These are phyloP conservation scores for Hibiscus trionum DNA, from an alignment of 345 rosid genomes.

Conservation along the genomic window DNA sequence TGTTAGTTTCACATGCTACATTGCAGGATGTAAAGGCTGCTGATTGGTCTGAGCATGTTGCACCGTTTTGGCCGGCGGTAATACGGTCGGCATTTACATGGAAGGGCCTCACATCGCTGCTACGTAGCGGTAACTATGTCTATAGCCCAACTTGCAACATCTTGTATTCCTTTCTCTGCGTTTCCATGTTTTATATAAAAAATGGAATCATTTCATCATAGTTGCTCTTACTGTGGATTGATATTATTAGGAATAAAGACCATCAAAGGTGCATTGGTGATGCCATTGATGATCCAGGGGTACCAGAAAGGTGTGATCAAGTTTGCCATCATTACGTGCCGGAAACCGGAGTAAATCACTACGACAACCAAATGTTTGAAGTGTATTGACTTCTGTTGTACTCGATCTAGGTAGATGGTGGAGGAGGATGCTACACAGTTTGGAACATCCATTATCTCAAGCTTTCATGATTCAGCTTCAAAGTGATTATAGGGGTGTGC, in stretches of 20 bases:
- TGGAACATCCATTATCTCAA: neutral
- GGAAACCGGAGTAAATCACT: conserved; percentile 35
- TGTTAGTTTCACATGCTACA: neutral
- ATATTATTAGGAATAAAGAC: neutral
- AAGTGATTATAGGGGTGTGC: neutral
- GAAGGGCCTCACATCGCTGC: conserved; percentile 66
- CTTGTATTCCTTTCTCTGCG: no score
- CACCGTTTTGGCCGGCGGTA: conserved; percentile 94
- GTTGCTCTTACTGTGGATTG: neutral
- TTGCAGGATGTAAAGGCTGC: conserved; percentile 68
- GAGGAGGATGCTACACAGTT: neutral
- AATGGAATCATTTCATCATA: neutral
- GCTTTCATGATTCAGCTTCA: neutral
- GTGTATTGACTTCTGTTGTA: neutral
- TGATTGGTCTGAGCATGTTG: conserved; percentile 76
- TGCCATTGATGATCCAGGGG: conserved; percentile 67
- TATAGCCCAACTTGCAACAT: no score
- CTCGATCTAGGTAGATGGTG: neutral
- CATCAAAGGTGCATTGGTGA: neutral
- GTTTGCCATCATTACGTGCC: conserved; percentile 73
- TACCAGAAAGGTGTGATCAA: conserved; percentile 76
- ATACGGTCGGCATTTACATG: conserved; percentile 66
- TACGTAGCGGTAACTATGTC: conserved; percentile 45
- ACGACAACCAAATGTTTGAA: neutral
- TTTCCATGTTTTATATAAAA: no score